Base-by-base conservation (phyloP, 192 early-diverging fungal species). In the Entophlyctis helioformis region DNA sequence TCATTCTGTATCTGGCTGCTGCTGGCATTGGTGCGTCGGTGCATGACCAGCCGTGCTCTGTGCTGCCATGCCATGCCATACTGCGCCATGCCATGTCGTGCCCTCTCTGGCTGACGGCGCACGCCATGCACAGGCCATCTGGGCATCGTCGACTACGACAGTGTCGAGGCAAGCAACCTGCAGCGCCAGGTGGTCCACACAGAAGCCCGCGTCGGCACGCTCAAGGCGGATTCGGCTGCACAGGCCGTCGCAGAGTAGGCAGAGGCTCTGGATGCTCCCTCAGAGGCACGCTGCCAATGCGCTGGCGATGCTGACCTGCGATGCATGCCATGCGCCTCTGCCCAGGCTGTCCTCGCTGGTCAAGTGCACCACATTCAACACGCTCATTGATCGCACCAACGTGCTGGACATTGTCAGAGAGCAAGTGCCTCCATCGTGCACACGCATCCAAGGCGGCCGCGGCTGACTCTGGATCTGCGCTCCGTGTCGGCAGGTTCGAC, bases 151-250 rank as follows among this genome's bases (percentile, higher is more conserved):
- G 95, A 98, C 53, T 86, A 96, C 57, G 95, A 98, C 54, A 64
- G 50, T 0, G 86, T 98, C 0, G 95, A 94, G 56, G 63, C 64
- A 28, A 89, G 82, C 58, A 98, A 98, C 57, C 59, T 98, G 13
- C 92, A 98, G 54, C 77, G 95, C 0, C 95, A 98, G 60, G 74
- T 98, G 12, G 86, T 95, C 38, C 92, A 98, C 54, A 78, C 80
- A 16, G 84, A 94, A 44, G 60, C 66, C 0, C 58, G 71, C 12
- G 54, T 76, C 18, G 83, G 78, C 0, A 39, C 75, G 19, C 64
- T 74, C 34, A 98, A 98, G 57, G 80, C 84, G 0, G 58, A 74
- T 26, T 90, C 86, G 0, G 95, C 95, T 0, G 64, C 62, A 47
- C 53, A 60, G 44, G 60, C 76, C 0, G 46, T 82, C n/a, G 40